Evolutionary conservation across 768 basidiomycete genomes (phyloP), one percentile per base, ranked within the genome.

Genomic region (Rubroboletus satanas): DNA sequence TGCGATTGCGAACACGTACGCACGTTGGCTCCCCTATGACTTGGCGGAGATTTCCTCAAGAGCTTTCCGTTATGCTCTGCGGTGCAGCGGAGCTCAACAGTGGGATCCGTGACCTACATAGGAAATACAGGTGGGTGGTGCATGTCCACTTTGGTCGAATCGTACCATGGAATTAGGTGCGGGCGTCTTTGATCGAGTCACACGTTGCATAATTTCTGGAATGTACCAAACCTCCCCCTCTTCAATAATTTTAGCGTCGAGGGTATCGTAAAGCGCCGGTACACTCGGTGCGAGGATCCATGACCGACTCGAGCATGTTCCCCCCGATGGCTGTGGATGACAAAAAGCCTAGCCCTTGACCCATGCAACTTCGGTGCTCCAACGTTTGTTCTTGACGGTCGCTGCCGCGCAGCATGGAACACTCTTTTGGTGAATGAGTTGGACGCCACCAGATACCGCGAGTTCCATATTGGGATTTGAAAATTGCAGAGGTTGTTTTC

Each of bases 131-230:
- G 62, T 62, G 58, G 54, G 62, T 69, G 50, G 46, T 54, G 66
- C 66, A 56, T 67, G 62, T 43, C 49, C 38, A 54, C 35, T 53
- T 50, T 58, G 53, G 51, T 46, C 42, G 35, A 57, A 64, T 51
- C 45, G 43, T 44, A 36, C 43, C 39, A 50, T 44, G 51, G 53
- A 51, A 45, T 35, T 35, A 56, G 55, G 58, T 51, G 58, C 61
- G 52, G 38, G 17, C 43, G 45, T 43, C 38, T 36, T 44, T 53
- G 62, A 64, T 67, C 54, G 55, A 48, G 52, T 17, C 5, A 53
- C 66, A 69, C 67, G 67, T 66, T 66, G 64, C 51, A 41, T 23
- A 26, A 51, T 56, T 66, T 66, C 64, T 66, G 44, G 65, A 59
- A 69, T 54, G 57, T 38, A 49, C 31, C 12, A 21, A 54, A 41